Evolutionary conservation across 1,284 basidiomycete species (phyloP), one percentile per base, ranked within the genome.

Genomic region (Moesziomyces globuligerus): DNA sequence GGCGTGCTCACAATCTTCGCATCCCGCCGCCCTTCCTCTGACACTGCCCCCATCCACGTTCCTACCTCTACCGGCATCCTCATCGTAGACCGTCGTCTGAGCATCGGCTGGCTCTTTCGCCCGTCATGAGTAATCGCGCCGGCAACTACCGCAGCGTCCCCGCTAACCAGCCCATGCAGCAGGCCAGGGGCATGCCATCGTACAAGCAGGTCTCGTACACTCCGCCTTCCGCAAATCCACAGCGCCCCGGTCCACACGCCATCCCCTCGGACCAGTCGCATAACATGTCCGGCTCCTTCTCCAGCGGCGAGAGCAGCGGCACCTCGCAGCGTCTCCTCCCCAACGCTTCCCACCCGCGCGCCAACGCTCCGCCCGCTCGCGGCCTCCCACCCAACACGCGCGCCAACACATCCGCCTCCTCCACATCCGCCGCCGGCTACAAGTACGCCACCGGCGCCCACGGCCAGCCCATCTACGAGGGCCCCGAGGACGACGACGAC

Each of bases 401-500:
- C 21, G 39, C 48, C 46, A 49, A 48, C 29, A 53, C 55, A 1
- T 48, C 48, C 21, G 24, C 40, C 29, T 59, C 60, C 7, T 29
- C 60, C 41, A 41, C 50, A 0, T 69, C 66, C 0, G 23, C 58
- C 23, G 21, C 48, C 3, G 48, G 42, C 25, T 59, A 41, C 59
- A 69, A 64, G 51, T 41, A 54, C 23, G 59, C 59, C 13, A 69
- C 51, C 24, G 41, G 46, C 7, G 58, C 38, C 23, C 43, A 59
- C 7, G 25, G 21, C 18, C 50, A 53, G 45, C 46, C 45, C 26
- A 47, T 69, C 7, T 58, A 45, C 44, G 49, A 51, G 11, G 67
- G 55, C 17, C 58, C 57, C 15, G 68, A 72, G 25, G 66, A 65
- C 7, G 76, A 79, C 34, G 76, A 79, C 43, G 75, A 79, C 40